A percentile compares a stretch with the other conserved stretches of the same genome.
phyloP scores from a whole-genome alignment of 768 basidiomycete genomes.

The Mycena chlorophos region DNA sequence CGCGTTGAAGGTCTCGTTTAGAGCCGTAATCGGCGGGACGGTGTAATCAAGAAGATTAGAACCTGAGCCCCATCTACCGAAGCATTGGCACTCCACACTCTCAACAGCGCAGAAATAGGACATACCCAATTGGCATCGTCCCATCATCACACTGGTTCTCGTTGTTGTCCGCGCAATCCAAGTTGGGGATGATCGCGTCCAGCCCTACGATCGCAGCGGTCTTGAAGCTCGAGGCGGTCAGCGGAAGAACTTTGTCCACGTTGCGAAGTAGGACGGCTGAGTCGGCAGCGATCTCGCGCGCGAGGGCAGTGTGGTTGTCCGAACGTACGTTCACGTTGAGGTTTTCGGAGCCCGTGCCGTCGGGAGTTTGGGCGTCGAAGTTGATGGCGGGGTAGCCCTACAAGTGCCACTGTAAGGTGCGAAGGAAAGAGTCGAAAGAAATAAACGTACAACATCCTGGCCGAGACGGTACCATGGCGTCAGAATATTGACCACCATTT shows the following conservation, averaged over 20 bases:
- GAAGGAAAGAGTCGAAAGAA: too few species aligned
- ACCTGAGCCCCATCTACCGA: conserved; percentile 49
- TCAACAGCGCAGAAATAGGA: conserved; percentile 23
- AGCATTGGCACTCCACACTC: conserved; percentile 18
- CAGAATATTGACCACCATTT: conserved; percentile 49
- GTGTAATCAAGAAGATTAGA: conserved; percentile 48
- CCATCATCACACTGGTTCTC: conserved; percentile 57
- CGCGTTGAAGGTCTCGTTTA: conserved; percentile 39
- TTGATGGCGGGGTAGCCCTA: conserved; percentile 48
- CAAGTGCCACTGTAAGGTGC: too few species aligned
- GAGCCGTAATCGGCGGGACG: conserved; percentile 48
- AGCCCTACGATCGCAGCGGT: conserved; percentile 61
- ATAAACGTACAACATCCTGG: too few species aligned
- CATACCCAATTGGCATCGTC: conserved; percentile 63
- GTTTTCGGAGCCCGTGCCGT: conserved; percentile 47
- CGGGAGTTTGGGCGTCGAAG: conserved; percentile 47
- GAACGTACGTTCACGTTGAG: conserved; percentile 45
- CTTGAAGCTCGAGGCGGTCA: conserved; percentile 50
- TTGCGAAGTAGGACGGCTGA: conserved; percentile 75
- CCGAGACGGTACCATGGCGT: conserved; percentile 49
- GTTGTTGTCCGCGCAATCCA: conserved; percentile 48
- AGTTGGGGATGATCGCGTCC: conserved; percentile 54
- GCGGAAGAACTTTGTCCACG: conserved; percentile 44
- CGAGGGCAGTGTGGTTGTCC: conserved; percentile 48
- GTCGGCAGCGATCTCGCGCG: conserved; percentile 62